Conservation (phyloP, 345 rosid genomes). For the Gossypium rotundifolium region DNA sequence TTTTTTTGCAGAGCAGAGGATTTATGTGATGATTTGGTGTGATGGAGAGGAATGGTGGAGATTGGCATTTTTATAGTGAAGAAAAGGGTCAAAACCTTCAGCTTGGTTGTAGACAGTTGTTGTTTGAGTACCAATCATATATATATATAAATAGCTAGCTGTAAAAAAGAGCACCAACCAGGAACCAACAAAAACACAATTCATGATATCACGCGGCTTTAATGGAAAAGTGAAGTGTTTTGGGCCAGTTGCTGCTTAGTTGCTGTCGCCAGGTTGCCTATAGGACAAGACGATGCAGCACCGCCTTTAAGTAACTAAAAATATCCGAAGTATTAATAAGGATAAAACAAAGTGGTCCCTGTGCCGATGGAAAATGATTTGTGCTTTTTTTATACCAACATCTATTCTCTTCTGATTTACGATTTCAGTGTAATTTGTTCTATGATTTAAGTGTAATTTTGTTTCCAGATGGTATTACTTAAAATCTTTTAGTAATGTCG, state of each 20-base stretch:
- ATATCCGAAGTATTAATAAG: neutral
- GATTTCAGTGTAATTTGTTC: too few relatives aligned
- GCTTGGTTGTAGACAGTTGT: neutral
- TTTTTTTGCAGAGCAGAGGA: neutral
- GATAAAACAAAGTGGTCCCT: too few relatives aligned
- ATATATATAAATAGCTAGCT: neutral
- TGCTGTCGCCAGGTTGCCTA: neutral
- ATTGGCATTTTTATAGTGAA: neutral
- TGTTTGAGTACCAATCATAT: neutral
- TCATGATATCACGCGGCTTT: neutral
- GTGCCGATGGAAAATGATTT: too few relatives aligned
- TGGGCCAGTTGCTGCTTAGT: neutral
- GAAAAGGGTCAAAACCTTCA: neutral
- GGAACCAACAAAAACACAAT: neutral
- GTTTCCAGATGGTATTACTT: too few relatives aligned
- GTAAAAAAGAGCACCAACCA: neutral
- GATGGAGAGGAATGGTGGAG: neutral
- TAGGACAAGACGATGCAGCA: neutral
- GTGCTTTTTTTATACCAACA: too few relatives aligned
- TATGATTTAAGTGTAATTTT: too few relatives aligned
- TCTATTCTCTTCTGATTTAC: too few relatives aligned
- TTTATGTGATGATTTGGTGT: neutral
- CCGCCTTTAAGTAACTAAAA: neutral
- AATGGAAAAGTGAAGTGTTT: neutral
- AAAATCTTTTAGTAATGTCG: too few relatives aligned